Evolutionary conservation across 768 basidiomycete genomes (phyloP).

Genomic region (Kwoniella europaea): DNA sequence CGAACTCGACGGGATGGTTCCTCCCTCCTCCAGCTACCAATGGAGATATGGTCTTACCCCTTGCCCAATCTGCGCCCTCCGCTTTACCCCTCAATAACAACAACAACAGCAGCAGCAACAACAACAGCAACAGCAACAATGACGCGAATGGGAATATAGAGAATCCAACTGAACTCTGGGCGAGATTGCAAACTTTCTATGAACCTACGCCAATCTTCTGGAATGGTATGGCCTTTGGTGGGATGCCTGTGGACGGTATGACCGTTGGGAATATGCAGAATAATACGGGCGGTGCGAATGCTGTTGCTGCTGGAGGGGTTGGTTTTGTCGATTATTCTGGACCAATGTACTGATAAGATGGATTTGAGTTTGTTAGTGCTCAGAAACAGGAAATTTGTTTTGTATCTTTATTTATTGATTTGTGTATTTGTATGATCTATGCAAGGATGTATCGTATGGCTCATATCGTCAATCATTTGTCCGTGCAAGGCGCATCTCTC

Average conservation of each 20-base stretch:
- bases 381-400: too few species aligned
- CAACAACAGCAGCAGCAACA: neutral
- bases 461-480: too few species aligned
- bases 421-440: too few species aligned
- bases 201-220: conserved; percentile 45
- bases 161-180: conserved; percentile 42
- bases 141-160: conserved; percentile 5
- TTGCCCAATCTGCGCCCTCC: conserved; percentile 22
- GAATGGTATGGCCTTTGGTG: conserved; percentile 25
- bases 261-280: neutral
- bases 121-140: conserved; percentile 1
- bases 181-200: conserved; percentile 51
- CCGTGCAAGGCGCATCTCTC: too few species aligned
- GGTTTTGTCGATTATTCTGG: conserved; percentile 25
- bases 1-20: conserved; percentile 16
- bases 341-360: conserved; percentile 17
- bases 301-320: neutral
- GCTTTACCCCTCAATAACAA: conserved; percentile 8
- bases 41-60: conserved; percentile 19
- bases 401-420: too few species aligned
- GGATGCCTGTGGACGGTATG: conserved; percentile 5
- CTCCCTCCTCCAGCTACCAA: neutral
- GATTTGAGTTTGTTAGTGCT: too few species aligned
- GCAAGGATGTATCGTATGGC: too few species aligned
- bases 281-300: neutral